Evolutionary conservation across 1,139 yeast species (phyloP).

Genomic region (Saccharomyces hybrid): DNA sequence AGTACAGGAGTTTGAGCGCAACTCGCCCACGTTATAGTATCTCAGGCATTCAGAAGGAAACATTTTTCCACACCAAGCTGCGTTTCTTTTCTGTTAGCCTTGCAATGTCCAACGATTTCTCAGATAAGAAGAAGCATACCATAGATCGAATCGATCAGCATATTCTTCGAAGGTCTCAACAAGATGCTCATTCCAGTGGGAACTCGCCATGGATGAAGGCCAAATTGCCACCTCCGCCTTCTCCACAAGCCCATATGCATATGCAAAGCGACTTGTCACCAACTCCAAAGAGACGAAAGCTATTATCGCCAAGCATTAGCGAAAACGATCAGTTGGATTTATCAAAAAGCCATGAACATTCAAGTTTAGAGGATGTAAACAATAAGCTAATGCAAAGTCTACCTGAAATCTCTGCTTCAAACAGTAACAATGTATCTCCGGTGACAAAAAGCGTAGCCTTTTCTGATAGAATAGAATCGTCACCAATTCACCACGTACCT

Average conservation of each 20-base stretch:
- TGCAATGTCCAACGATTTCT: background rate
- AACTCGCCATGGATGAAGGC: background rate
- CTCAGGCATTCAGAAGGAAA: too few species aligned
- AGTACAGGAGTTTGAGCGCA: too few species aligned
- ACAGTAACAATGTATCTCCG: conserved; percentile 16
- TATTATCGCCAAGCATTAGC: background rate
- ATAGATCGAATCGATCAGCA: background rate
- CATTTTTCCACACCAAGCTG: too few species aligned
- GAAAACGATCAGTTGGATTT: background rate
- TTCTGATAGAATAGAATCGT: conserved; percentile 25
- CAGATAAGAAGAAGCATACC: background rate
- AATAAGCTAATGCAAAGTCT: background rate
- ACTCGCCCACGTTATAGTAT: too few species aligned
- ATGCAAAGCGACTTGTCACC: conserved; percentile 12
- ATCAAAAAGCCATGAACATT: background rate
- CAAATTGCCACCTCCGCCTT: conserved; percentile 5
- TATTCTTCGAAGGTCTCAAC: background rate
- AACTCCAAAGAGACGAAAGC: conserved; percentile 19
- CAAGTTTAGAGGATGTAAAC: background rate
- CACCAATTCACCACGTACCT: conserved; percentile 15
- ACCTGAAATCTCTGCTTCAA: background rate
- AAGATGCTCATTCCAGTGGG: background rate
- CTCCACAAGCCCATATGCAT: conserved; percentile 12
- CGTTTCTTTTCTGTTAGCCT: background rate
- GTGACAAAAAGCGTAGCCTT: conserved; percentile 26